These are phyloP conservation scores for Citrullus amarus DNA, from an alignment of 306 rosid genomes.

Conservation along the genomic window DNA sequence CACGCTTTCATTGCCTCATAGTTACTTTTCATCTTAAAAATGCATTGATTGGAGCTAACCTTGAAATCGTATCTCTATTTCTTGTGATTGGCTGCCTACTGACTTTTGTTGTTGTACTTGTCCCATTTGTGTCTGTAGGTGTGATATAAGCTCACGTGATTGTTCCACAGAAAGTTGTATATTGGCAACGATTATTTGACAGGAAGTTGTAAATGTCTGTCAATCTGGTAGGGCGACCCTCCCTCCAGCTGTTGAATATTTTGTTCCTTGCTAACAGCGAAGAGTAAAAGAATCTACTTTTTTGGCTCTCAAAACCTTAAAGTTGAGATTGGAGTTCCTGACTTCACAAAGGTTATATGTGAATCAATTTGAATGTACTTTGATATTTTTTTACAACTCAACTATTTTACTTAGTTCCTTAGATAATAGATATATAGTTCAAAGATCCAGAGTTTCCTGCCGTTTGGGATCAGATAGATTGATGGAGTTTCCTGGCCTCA, in stretches of 20 bases:
- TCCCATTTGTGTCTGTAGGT: slow-evolving; percentile 16
- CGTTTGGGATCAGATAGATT: neutral
- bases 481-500: neutral
- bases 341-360: slow-evolving; percentile 9
- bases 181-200: slow-evolving; percentile 7
- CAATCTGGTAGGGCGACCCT: slow-evolving; percentile 15
- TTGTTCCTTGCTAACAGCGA: slow-evolving; percentile 13
- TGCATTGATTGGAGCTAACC: neutral
- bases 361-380: slow-evolving; percentile 6
- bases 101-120: neutral
- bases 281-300: neutral
- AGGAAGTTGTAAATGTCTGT: slow-evolving; percentile 22
- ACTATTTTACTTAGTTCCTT: neutral
- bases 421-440: neutral
- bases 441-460: neutral
- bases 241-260: slow-evolving; percentile 6
- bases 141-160: slow-evolving; percentile 17
- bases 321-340: slow-evolving; percentile 10
- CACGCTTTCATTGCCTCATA: neutral
- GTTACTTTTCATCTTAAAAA: too few relatives aligned
- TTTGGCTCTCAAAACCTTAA: slow-evolving; percentile 13
- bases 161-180: neutral
- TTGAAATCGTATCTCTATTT: neutral
- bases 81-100: neutral
- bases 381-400: neutral